Conservation (phyloP, 805 yeast species). For the Kockiozyma suomiensis region DNA sequence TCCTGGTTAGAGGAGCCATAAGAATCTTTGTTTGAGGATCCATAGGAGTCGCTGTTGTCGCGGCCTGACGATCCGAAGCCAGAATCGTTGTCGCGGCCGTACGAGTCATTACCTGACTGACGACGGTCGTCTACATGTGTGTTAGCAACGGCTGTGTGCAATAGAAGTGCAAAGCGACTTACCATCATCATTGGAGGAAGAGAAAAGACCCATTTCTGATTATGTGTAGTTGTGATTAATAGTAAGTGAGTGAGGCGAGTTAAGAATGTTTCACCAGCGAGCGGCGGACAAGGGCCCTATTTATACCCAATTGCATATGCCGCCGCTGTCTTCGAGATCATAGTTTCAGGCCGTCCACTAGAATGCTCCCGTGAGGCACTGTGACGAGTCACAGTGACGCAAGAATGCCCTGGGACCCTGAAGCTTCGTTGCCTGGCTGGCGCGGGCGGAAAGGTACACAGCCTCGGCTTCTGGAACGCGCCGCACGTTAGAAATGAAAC, state of each 20-base stretch:
- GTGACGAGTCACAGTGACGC: not conserved
- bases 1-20: not conserved
- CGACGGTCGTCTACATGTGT: conserved; percentile 3
- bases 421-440: not conserved
- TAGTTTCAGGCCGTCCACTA: too few relatives aligned
- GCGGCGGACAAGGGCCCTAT: not conserved
- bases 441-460: too few relatives aligned
- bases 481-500: not conserved
- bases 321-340: too few relatives aligned
- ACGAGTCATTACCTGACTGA: not conserved
- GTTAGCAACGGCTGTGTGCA: not conserved
- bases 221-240: not conserved
- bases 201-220: conserved; percentile 7
- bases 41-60: not conserved
- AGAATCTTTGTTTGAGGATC: conserved; percentile 1
- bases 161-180: not conserved
- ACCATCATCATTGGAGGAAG: conserved; percentile 5
- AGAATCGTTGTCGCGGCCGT: not conserved
- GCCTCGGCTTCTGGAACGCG: not conserved
- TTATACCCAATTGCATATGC: too few relatives aligned
- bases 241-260: not conserved
- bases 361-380: too few relatives aligned
- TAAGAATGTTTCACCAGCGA: not conserved
- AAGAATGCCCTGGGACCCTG: not conserved
- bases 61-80: not conserved